Evolutionary conservation across 2,329 filamentous ascomycete genomes (phyloP).

Genomic region (Dactylellina drechsleri): DNA sequence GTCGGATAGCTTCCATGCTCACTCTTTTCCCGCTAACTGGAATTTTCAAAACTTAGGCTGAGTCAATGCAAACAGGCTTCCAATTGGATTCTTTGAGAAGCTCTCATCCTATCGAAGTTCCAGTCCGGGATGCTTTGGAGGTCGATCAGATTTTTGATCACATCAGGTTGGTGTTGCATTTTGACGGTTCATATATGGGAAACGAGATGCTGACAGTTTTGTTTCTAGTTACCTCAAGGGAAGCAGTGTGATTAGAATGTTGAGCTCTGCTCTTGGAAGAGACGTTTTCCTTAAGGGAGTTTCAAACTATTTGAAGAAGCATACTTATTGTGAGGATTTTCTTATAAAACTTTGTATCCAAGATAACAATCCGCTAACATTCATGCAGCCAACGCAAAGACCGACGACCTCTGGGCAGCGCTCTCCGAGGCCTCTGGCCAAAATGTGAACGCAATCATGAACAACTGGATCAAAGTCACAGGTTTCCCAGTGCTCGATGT

Average conservation of each 20-base stretch:
- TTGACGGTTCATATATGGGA: background rate
- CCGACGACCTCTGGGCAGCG: constrained; percentile 88
- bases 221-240: constrained; percentile 70
- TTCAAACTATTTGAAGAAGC: constrained; percentile 84
- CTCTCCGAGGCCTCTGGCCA: constrained; percentile 86
- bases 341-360: constrained; percentile 7
- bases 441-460: constrained; percentile 88
- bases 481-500: constrained; percentile 92
- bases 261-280: constrained; percentile 86
- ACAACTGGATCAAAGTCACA: constrained; percentile 93
- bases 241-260: constrained; percentile 94
- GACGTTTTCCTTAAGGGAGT: constrained; percentile 92
- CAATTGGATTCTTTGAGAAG: constrained; percentile 87
- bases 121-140: constrained; percentile 90
- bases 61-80: constrained; percentile 92
- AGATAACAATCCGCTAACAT: constrained; percentile 1
- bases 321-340: constrained; percentile 75
- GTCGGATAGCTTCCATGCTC: constrained; percentile 45
- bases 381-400: constrained; percentile 75
- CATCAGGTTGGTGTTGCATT: constrained; percentile 79
- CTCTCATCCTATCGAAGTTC: constrained; percentile 95
- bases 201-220: constrained; percentile 3
- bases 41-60: constrained; percentile 68
- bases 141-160: constrained; percentile 98
- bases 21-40: constrained; percentile 28